Percentiles rank a stretch among this genome's conserved stretches.
These are phyloP conservation scores for Lentinus tigrinus DNA, from an alignment of 768 basidiomycete genomes.

Conservation along the genomic window DNA sequence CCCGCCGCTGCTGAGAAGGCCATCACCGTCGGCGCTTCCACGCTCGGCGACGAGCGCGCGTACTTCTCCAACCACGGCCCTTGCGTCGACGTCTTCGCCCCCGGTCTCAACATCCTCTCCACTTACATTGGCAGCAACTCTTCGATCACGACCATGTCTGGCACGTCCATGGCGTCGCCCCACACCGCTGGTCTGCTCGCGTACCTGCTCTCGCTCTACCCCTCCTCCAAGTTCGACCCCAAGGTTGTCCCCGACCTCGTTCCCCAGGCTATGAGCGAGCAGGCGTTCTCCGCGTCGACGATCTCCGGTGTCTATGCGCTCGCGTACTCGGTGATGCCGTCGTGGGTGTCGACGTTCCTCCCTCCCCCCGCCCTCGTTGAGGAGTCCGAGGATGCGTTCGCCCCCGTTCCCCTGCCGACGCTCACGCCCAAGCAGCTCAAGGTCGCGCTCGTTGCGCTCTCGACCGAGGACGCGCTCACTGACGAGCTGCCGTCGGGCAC, in stretches of 20 bases:
- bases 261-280: slow-evolving; percentile 34
- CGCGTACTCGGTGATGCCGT: slow-evolving; percentile 54
- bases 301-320: slow-evolving; percentile 52
- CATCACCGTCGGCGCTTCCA: slow-evolving; percentile 92
- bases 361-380: slow-evolving; percentile 51
- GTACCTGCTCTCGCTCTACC: slow-evolving; percentile 89
- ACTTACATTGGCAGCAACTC: slow-evolving; percentile 69
- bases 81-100: slow-evolving; percentile 93
- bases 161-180: slow-evolving; percentile 94
- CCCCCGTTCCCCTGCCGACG: slow-evolving; percentile 43
- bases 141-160: slow-evolving; percentile 77
- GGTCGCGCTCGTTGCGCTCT: slow-evolving; percentile 63
- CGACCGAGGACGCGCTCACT: slow-evolving; percentile 49
- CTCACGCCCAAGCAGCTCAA: slow-evolving; percentile 76
- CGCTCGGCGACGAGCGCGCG: slow-evolving; percentile 76
- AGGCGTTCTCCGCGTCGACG: slow-evolving; percentile 34
- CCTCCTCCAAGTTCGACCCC: slow-evolving; percentile 62
- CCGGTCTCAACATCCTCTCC: slow-evolving; percentile 87
- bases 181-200: slow-evolving; percentile 89
- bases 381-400: slow-evolving; percentile 31
- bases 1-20: slow-evolving; percentile 88
- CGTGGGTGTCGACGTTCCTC: slow-evolving; percentile 56
- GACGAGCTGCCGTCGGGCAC: slow-evolving; percentile 47
- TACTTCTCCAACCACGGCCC: slow-evolving; percentile 91
- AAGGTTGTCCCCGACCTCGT: slow-evolving; percentile 37